phyloP scores from a whole-genome alignment of 2,329 filamentous ascomycete species.

The Diaporthe humulicola region DNA sequence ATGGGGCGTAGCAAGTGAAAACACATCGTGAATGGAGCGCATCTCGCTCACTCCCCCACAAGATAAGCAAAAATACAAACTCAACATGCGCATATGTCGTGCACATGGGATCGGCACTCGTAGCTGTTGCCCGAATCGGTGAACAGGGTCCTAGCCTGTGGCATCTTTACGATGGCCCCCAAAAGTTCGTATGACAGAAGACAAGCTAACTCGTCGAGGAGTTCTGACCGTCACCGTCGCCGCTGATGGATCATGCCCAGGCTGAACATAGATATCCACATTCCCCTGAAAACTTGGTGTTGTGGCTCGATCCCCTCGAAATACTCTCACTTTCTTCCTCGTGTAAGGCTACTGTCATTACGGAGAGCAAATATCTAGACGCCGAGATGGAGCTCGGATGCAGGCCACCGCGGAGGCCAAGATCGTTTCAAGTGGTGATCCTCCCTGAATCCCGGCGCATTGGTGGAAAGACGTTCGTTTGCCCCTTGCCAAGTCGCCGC shows the following conservation, averaged over 20 bases:
- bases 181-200: neutral
- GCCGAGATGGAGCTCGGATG: conserved; percentile 14
- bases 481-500: conserved; percentile 23
- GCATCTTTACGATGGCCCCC: neutral
- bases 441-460: neutral
- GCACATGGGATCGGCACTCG: conserved; percentile 10
- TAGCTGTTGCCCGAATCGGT: neutral
- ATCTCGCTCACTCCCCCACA: neutral
- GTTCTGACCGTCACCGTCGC: neutral
- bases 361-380: neutral
- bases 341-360: neutral
- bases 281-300: neutral
- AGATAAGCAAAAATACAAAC: neutral
- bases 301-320: neutral
- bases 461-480: conserved; percentile 27
- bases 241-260: neutral
- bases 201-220: neutral
- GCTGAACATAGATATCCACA: neutral
- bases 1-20: neutral
- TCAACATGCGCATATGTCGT: neutral
- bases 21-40: neutral
- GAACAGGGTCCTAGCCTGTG: neutral
- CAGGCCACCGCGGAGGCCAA: conserved; percentile 1
- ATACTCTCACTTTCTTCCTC: neutral
- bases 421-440: conserved; percentile 16